Evolutionary conservation across 2,329 filamentous ascomycete species (phyloP).

Genomic region (Epichloe hybrida): DNA sequence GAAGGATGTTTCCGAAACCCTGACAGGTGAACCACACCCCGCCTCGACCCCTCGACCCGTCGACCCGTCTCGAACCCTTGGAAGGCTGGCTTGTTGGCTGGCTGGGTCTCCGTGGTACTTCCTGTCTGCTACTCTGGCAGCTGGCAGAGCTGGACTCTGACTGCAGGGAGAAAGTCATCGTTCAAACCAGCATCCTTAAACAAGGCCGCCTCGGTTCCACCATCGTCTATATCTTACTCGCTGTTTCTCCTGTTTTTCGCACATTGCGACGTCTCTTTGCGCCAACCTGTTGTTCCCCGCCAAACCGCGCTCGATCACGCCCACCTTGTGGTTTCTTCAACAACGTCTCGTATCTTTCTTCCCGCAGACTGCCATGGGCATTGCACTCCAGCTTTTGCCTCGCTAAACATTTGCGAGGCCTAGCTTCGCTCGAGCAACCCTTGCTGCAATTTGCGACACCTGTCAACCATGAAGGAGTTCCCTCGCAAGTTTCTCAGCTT

Average conservation of each 20-base stretch:
- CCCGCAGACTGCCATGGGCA: conserved; percentile 17
- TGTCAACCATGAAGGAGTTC: conserved; percentile 34
- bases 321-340: background rate
- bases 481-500: conserved; percentile 56
- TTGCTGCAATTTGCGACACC: background rate
- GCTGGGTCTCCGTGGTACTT: too few relatives aligned
- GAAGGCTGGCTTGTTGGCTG: too few relatives aligned
- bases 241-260: background rate
- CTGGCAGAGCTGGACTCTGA: background rate
- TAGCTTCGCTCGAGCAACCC: conserved; percentile 6
- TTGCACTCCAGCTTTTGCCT: conserved; percentile 16
- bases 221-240: background rate
- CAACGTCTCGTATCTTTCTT: background rate
- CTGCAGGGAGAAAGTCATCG: background rate
- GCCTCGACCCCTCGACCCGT: background rate
- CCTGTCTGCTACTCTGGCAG: background rate
- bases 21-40: background rate
- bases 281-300: background rate
- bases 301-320: background rate
- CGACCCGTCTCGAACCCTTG: background rate
- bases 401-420: conserved; percentile 18
- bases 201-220: background rate
- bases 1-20: background rate
- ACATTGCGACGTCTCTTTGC: background rate
- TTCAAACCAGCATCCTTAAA: background rate